Base-by-base conservation (phyloP, 352 stramenopile species). In the Thraustotheca clavata region DNA sequence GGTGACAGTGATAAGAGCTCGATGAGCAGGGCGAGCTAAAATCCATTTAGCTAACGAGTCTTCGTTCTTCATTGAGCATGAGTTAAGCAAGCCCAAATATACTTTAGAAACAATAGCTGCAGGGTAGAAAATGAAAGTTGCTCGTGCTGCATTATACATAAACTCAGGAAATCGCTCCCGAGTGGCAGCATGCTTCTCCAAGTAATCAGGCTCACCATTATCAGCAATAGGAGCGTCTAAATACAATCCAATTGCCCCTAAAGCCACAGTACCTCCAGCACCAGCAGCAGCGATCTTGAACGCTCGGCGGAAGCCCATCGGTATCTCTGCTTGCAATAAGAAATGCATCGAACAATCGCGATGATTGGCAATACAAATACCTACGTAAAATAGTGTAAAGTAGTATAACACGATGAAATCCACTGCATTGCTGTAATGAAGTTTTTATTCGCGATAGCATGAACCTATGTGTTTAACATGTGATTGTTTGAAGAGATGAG, bases 1-100 rank as follows among this genome's bases (percentile, higher is more conserved):
- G 31, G 79, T 90, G 40, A 93, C 82, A 31, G 84, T 93, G 67
- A 93, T 88, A 59, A 93, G 59, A 29, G 81, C 57, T 36, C 76
- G 79, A 36, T 73, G 69, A 4, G 72, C 59, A 33, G 78, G 80
- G 7, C 80, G 71, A 39, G 70, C 52, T 7, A 82, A 69, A 27
- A 87, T 43, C n/a, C 70, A 68, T 36, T 79, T 62, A 8, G 67
- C 50, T 29, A 93, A 49, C n/a, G 71, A 65, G 24, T 87, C 79
- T 22, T 62, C 38, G 34, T 77, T 79, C 18, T 87, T 67, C 1
- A 75, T 67, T 0, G 49, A 73, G 36, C 79, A 83, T 3, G 40
- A 60, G 69, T 88, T 93, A 29, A 87, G 60, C 22, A 69, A 2
- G 36, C 72, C 49, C 43, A 93, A 60, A 39, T 75, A 90, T 16